These are phyloP conservation scores for Salix caprea DNA, from an alignment of 345 rosid genomes.

Conservation along the genomic window DNA sequence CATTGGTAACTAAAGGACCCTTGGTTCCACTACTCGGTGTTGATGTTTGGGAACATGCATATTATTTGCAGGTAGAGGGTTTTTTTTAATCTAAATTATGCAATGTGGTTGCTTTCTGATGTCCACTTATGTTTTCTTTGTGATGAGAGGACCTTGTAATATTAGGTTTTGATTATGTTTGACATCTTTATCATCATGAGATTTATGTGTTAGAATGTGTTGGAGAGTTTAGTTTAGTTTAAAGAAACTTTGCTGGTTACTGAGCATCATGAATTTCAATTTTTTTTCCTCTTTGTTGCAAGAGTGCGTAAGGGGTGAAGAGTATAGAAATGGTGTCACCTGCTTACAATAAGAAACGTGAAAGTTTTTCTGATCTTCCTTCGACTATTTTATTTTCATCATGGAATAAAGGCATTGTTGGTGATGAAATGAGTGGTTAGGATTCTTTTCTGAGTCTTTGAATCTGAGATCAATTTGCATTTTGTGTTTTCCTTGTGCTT, in stretches of 20 bases:
- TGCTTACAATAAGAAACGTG: neutral
- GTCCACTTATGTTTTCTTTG: neutral
- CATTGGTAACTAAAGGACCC: slow-evolving; percentile 76
- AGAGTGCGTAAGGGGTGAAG: neutral
- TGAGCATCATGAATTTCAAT: neutral
- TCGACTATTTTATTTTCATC: neutral
- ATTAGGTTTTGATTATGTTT: neutral
- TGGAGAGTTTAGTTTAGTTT: neutral
- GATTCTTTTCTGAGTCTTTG: neutral
- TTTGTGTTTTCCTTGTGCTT: neutral
- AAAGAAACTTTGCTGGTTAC: neutral
- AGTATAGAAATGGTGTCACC: neutral
- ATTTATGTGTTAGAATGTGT: neutral
- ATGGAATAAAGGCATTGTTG: neutral
- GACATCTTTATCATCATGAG: neutral
- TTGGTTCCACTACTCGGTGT: slow-evolving; percentile 84
- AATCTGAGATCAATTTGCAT: neutral
- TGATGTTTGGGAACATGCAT: slow-evolving; percentile 99
- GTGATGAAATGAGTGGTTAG: neutral
- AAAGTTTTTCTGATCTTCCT: neutral
- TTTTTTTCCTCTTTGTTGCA: neutral
- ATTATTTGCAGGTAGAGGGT: slow-evolving; percentile 76
- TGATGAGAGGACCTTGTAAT: neutral
- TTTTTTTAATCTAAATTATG: neutral
- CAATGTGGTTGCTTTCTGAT: neutral